These are phyloP conservation scores for Ophiocytium majus DNA, from an alignment of 352 stramenopile genomes.

Conservation along the genomic window DNA sequence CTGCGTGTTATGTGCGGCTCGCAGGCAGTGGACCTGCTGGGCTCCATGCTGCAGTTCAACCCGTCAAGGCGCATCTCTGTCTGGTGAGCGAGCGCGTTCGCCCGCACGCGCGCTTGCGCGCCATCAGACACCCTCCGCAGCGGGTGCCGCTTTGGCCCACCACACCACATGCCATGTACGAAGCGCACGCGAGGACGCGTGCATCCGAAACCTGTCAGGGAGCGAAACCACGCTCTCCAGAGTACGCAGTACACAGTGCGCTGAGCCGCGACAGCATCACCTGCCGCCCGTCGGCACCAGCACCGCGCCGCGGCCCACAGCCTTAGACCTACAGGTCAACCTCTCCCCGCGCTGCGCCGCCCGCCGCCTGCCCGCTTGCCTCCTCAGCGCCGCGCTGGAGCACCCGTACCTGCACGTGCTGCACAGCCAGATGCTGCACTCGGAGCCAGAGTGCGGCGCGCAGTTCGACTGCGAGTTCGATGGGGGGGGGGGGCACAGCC, in stretches of 20 bases:
- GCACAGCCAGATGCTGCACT: slow-evolving; percentile 71
- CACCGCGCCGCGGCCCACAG: background rate
- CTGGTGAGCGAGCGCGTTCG: background rate
- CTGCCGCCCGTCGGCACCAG: too few species aligned
- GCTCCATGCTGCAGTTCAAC: slow-evolving; percentile 49
- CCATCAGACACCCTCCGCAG: background rate
- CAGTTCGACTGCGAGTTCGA: slow-evolving; percentile 21
- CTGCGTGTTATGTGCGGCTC: background rate
- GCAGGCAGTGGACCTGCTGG: slow-evolving; percentile 44
- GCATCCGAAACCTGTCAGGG: too few species aligned
- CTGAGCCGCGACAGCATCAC: too few species aligned
- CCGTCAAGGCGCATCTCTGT: slow-evolving; percentile 42
- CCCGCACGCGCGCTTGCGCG: background rate
- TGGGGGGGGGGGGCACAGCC: background rate
- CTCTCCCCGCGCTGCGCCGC: background rate
- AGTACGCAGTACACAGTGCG: too few species aligned
- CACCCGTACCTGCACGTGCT: slow-evolving; percentile 84
- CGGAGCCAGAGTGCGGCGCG: slow-evolving; percentile 9
- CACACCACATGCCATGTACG: too few species aligned
- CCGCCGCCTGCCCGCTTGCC: background rate
- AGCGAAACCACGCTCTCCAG: too few species aligned
- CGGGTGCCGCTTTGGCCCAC: background rate
- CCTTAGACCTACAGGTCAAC: background rate
- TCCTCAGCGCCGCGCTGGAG: slow-evolving; percentile 67
- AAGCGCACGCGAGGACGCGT: too few species aligned